These are phyloP conservation scores for Tylopilus sp. DNA, from an alignment of 1,284 basidiomycete species.

Conservation along the genomic window DNA sequence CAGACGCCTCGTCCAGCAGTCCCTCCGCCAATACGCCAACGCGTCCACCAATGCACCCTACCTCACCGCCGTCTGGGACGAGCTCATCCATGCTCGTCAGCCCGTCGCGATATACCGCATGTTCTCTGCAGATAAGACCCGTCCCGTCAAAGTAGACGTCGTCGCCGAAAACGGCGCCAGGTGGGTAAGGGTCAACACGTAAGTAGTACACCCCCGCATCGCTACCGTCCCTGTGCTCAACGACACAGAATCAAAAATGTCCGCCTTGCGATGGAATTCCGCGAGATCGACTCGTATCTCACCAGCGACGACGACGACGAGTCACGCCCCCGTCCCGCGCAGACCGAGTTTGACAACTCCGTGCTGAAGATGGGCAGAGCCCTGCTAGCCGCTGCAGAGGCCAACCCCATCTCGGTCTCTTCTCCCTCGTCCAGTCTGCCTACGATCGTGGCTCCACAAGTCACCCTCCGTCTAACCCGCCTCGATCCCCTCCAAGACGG, in stretches of 20 bases:
- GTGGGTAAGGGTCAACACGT: constrained; percentile 87
- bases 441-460: constrained; percentile 29
- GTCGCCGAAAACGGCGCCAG: constrained; percentile 65
- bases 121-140: constrained; percentile 33
- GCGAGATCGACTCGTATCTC: constrained; percentile 75
- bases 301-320: constrained; percentile 57
- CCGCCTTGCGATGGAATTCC: constrained; percentile 70
- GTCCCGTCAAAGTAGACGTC: constrained; percentile 67
- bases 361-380: constrained; percentile 57
- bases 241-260: constrained; percentile 62
- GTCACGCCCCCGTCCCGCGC: constrained; percentile 37
- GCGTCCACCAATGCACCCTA: constrained; percentile 62
- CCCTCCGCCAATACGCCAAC: constrained; percentile 43
- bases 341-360: constrained; percentile 66
- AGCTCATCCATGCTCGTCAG: constrained; percentile 54
- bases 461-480: constrained; percentile 67
- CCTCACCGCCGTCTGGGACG: constrained; percentile 71
- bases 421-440: not conserved
- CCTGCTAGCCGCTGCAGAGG: constrained; percentile 56
- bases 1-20: constrained; percentile 47
- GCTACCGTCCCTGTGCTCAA: not conserved
- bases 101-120: constrained; percentile 58
- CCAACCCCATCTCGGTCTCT: constrained; percentile 41
- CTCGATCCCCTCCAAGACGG: constrained; percentile 45
- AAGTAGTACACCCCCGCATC: constrained; percentile 39